Evolutionary conservation across 768 basidiomycete species (phyloP).

Genomic region (Boletus vinaceobasis): DNA sequence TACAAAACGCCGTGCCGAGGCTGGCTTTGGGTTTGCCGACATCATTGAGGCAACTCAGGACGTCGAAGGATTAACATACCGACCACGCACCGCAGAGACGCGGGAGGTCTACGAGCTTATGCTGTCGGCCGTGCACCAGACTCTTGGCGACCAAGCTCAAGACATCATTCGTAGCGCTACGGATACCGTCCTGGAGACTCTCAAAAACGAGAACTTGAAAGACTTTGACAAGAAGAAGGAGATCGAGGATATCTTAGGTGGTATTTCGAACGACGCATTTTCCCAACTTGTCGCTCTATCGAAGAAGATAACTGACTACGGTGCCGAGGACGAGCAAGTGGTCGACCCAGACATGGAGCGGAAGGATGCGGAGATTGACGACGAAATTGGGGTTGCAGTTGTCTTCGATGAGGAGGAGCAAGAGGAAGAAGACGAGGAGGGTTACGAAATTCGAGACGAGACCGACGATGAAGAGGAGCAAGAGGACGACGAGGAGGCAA

Average conservation of each 20-base stretch:
- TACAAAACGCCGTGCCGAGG: slow-evolving; percentile 58
- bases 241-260: slow-evolving; percentile 70
- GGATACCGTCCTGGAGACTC: slow-evolving; percentile 82
- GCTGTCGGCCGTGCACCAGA: slow-evolving; percentile 73
- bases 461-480: slow-evolving; percentile 74
- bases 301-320: slow-evolving; percentile 97
- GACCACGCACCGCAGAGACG: slow-evolving; percentile 92
- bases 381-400: slow-evolving; percentile 95
- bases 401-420: slow-evolving; percentile 97
- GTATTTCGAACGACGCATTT: slow-evolving; percentile 70
- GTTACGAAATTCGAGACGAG: slow-evolving; percentile 81
- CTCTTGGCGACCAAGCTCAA: slow-evolving; percentile 92
- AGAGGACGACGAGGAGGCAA: slow-evolving; percentile 43
- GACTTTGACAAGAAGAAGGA: slow-evolving; percentile 98
- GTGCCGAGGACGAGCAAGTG: slow-evolving; percentile 77
- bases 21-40: slow-evolving; percentile 77
- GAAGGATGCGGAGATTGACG: slow-evolving; percentile 88
- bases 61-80: slow-evolving; percentile 88
- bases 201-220: slow-evolving; percentile 86
- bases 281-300: slow-evolving; percentile 77
- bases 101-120: slow-evolving; percentile 93
- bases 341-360: slow-evolving; percentile 77
- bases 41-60: slow-evolving; percentile 94
- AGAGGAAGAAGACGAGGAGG: slow-evolving; percentile 89
- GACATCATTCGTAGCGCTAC: slow-evolving; percentile 94